phyloP scores from a whole-genome alignment of 1,139 yeast genomes.

The Kodamaea ohmeri region DNA sequence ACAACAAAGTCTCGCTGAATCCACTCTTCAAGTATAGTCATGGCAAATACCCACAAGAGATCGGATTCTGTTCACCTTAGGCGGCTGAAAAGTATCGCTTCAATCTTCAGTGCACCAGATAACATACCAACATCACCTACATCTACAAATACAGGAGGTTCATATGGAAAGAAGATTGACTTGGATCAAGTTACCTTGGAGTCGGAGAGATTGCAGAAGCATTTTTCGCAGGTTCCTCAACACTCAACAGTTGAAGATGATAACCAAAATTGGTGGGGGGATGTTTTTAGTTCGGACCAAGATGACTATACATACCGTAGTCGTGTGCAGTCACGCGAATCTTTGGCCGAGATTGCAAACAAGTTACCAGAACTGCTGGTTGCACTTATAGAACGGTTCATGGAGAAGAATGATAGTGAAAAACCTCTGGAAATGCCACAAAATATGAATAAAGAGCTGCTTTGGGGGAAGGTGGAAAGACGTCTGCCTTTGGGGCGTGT shows the following conservation, averaged over 20 bases:
- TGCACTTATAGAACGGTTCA: slow-evolving; percentile 2
- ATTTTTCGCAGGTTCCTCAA: slow-evolving; percentile 2
- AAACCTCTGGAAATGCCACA: neutral
- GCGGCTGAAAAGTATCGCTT: slow-evolving; percentile 7
- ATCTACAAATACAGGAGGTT: no score
- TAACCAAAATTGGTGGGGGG: slow-evolving; percentile 7
- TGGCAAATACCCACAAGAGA: slow-evolving; percentile 9
- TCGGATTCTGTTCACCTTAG: slow-evolving; percentile 10
- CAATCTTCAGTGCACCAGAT: slow-evolving; percentile 8
- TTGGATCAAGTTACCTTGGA: slow-evolving; percentile 14
- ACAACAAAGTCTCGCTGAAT: neutral
- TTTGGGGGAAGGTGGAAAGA: neutral
- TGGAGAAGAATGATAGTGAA: neutral
- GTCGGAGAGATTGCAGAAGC: slow-evolving; percentile 10
- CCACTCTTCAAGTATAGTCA: neutral
- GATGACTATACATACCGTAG: neutral
- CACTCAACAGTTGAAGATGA: neutral
- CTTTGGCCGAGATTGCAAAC: neutral
- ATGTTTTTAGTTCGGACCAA: slow-evolving; percentile 2
- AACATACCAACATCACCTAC: slow-evolving; percentile 11
- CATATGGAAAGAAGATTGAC: slow-evolving; percentile 10
- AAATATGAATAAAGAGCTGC: neutral
- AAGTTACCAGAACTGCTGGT: slow-evolving; percentile 7
- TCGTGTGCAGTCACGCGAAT: neutral
- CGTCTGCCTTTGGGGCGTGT: no score